These are phyloP conservation scores for Suillus americanus DNA, from an alignment of 768 basidiomycete species.

Conservation along the genomic window DNA sequence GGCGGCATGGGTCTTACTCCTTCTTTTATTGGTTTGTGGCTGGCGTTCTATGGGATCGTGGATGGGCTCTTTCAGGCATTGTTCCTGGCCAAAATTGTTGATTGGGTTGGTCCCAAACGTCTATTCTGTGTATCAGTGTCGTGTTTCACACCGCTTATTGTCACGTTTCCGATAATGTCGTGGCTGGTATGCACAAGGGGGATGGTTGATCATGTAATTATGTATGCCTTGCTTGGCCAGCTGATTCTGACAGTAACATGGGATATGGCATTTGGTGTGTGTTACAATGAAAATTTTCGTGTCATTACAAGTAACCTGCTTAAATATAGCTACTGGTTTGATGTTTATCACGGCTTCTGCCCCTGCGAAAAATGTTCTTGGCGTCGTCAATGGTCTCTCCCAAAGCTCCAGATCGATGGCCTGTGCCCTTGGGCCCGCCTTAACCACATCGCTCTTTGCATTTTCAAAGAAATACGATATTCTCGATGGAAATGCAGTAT, in stretches of 20 bases:
- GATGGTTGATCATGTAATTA: constrained; percentile 36
- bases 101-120: constrained; percentile 40
- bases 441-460: constrained; percentile 53
- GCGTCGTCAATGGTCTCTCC: constrained; percentile 57
- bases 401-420: constrained; percentile 47
- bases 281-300: not conserved
- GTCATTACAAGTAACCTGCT: constrained; percentile 3
- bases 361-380: constrained; percentile 52
- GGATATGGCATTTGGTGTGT: constrained; percentile 45
- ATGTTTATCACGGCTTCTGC: constrained; percentile 54
- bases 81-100: constrained; percentile 40
- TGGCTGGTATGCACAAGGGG: constrained; percentile 31
- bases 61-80: constrained; percentile 41
- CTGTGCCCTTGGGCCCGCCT: constrained; percentile 49
- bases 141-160: constrained; percentile 38
- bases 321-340: constrained; percentile 44
- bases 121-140: constrained; percentile 40
- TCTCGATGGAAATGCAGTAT: constrained; percentile 51
- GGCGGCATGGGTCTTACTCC: constrained; percentile 46
- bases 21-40: constrained; percentile 38
- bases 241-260: constrained; percentile 29
- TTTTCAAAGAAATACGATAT: constrained; percentile 48
- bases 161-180: constrained; percentile 47
- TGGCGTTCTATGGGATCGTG: constrained; percentile 37
- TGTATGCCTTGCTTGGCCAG: constrained; percentile 35